A percentile compares a stretch with the other conserved stretches of the same genome.
These are phyloP conservation scores for Stephanodiscus minutulus DNA, from an alignment of 108 stramenopile species.

Conservation along the genomic window DNA sequence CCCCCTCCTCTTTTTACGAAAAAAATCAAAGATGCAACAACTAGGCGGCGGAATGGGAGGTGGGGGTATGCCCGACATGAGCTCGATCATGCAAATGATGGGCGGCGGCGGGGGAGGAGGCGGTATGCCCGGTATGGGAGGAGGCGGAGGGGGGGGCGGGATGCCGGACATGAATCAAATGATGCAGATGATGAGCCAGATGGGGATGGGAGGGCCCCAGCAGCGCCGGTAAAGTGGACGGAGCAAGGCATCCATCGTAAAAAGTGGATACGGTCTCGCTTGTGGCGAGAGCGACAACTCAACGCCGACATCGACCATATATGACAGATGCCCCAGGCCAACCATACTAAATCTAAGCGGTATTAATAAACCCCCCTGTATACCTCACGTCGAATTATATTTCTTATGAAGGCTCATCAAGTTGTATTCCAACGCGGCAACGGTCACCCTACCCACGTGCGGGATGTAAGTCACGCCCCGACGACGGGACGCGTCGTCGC, in stretches of 20 bases:
- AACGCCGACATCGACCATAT: background rate
- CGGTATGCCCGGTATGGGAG: conserved; percentile 19
- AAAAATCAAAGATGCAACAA: conserved; percentile 68
- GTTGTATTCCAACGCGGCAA: conserved; percentile 90
- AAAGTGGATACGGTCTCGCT: no score
- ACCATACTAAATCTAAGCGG: conserved; percentile 1
- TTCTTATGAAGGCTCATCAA: conserved; percentile 76
- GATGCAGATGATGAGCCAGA: conserved; percentile 54
- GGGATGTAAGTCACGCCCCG: conserved; percentile 80
- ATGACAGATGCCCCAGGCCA: conserved; percentile 8
- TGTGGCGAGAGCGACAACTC: no score
- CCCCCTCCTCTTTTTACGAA: background rate
- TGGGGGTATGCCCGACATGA: conserved; percentile 68
- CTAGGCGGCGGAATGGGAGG: conserved; percentile 55
- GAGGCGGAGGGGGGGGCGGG: conserved; percentile 19
- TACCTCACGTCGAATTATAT: conserved; percentile 25
- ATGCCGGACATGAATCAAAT: conserved; percentile 56
- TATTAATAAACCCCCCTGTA: no score
- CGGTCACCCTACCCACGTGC: conserved; percentile 94
- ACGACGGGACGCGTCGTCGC: conserved; percentile 36
- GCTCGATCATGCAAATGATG: conserved; percentile 54
- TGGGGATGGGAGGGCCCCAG: conserved; percentile 49
- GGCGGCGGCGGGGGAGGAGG: conserved; percentile 57
- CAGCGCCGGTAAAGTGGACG: conserved; percentile 61
- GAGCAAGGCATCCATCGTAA: conserved; percentile 62